Evolutionary conservation across 306 rosid genomes (phyloP).

Genomic region (Casuarina glauca): DNA sequence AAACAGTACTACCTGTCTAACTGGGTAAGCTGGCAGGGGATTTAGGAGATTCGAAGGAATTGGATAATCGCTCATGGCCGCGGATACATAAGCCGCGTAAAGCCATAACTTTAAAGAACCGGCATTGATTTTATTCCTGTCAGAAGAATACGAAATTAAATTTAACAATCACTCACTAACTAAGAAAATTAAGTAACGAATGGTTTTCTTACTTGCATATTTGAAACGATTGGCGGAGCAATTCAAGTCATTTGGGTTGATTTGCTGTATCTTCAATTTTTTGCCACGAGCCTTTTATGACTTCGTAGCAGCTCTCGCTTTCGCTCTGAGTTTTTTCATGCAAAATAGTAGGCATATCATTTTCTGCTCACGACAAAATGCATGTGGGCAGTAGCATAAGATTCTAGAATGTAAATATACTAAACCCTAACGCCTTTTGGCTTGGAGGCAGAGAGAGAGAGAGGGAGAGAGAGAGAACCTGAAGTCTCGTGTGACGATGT

Average conservation of each 20-base stretch:
- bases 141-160: background rate
- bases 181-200: no score
- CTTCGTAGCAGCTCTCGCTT: conserved; percentile 78
- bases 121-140: conserved; percentile 30
- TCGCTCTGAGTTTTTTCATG: conserved; percentile 46
- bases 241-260: conserved; percentile 39
- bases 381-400: no score
- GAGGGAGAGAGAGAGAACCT: conserved; percentile 45
- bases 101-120: conserved; percentile 63
- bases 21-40: conserved; percentile 83
- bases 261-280: conserved; percentile 35
- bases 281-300: conserved; percentile 66
- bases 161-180: background rate
- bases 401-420: no score
- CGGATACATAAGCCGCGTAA: conserved; percentile 30
- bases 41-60: conserved; percentile 69
- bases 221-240: conserved; percentile 56
- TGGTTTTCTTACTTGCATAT: conserved; percentile 57
- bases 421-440: no score
- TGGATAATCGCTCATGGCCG: conserved; percentile 92
- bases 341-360: background rate
- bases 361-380: no score
- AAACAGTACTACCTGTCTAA: conserved; percentile 51
- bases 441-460: background rate
- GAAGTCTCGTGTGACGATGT: conserved; percentile 58